These are phyloP conservation scores for Platanthera zijinensis DNA, from an alignment of 106 monocot genomes.

Conservation along the genomic window DNA sequence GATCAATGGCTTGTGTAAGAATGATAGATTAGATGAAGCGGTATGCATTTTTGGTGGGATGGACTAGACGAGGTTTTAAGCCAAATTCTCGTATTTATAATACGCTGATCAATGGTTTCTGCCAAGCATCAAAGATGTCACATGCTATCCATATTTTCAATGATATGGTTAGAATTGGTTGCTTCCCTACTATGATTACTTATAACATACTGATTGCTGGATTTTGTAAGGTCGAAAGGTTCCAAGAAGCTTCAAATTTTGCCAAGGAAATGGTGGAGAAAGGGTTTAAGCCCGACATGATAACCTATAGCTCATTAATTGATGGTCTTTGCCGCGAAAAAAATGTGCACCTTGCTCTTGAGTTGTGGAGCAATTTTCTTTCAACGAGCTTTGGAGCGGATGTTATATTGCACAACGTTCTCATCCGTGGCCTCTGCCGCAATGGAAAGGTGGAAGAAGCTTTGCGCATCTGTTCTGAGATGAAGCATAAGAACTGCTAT, in stretches of 20 bases:
- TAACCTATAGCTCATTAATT: conserved; percentile 73
- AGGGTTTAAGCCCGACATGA: conserved; percentile 61
- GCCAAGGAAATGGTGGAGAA: conserved; percentile 78
- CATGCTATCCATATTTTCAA: conserved; percentile 11
- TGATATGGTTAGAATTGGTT: conserved; percentile 21
- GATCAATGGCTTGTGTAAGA: conserved; percentile 66
- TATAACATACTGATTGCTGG: conserved; percentile 82
- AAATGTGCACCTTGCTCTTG: conserved; percentile 58
- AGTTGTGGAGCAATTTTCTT: conserved; percentile 49
- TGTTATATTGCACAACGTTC: conserved; percentile 60
- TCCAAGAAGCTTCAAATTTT: conserved; percentile 51
- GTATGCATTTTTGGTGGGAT: conserved; percentile 42
- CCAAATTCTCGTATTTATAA: conserved; percentile 65
- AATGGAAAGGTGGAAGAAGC: conserved; percentile 59
- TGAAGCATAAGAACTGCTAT: conserved; percentile 42
- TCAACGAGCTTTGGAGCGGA: conserved; percentile 44
- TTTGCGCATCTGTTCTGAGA: conserved; percentile 35
- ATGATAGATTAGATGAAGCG: conserved; percentile 53
- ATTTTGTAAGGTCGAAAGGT: conserved; percentile 61
- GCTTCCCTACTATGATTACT: conserved; percentile 57
- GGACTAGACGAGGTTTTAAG: conserved; percentile 36
- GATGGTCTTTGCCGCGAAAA: conserved; percentile 76
- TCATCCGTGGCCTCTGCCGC: conserved; percentile 76
- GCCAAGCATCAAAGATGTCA: conserved; percentile 17
- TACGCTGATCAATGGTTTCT: conserved; percentile 63